Conservation (phyloP, 2,329 filamentous ascomycete species). For the Ceratocystis eucalypticola region DNA sequence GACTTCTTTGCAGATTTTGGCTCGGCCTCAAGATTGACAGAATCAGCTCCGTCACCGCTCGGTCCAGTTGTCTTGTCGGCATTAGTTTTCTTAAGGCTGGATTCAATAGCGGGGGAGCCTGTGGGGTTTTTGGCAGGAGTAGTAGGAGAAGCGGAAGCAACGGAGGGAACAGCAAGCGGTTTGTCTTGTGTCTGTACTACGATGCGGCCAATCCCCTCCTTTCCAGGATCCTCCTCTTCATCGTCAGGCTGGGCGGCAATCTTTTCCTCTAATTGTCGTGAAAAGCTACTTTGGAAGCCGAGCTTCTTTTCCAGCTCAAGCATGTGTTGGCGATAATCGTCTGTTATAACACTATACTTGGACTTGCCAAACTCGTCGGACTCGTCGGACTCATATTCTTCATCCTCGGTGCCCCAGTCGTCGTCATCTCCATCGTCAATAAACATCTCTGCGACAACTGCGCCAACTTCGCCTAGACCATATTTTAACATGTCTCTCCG, state of each 20-base stretch:
- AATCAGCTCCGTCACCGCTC: slow-evolving; percentile 6
- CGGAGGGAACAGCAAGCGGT: slow-evolving; percentile 14
- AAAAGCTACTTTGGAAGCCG: slow-evolving; percentile 40
- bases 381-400: slow-evolving; percentile 39
- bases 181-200: slow-evolving; percentile 30
- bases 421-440: slow-evolving; percentile 36
- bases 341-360: slow-evolving; percentile 51
- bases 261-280: slow-evolving; percentile 37
- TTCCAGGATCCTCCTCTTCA: slow-evolving; percentile 29
- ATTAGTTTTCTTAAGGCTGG: slow-evolving; percentile 25
- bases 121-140: not conserved
- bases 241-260: slow-evolving; percentile 29
- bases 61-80: slow-evolving; percentile 20
- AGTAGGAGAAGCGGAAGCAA: not conserved
- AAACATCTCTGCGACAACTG: slow-evolving; percentile 85
- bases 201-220: slow-evolving; percentile 45
- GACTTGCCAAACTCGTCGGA: slow-evolving; percentile 67
- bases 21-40: slow-evolving; percentile 15
- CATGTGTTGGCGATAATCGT: slow-evolving; percentile 73
- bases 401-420: slow-evolving; percentile 37
- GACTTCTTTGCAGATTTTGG: slow-evolving; percentile 42
- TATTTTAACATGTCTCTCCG: slow-evolving; percentile 86
- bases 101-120: slow-evolving; percentile 9
- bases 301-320: slow-evolving; percentile 68
- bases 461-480: slow-evolving; percentile 72